Conservation (phyloP, 73 alveolate species). For the Paramecium sonneborni region DNA sequence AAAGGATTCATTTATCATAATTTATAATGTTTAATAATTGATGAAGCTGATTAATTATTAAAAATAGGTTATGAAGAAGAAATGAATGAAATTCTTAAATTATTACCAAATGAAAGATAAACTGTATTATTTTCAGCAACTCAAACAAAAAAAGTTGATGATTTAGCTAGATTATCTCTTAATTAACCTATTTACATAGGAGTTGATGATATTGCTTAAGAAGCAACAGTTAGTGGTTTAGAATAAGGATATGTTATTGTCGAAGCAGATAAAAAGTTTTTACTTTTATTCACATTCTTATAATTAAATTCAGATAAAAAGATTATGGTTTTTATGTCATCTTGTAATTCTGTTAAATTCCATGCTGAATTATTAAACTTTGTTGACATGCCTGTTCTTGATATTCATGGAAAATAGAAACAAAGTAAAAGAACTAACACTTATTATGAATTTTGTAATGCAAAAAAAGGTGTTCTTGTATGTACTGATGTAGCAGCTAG, state of each 20-base stretch:
- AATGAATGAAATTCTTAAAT: conserved; percentile 94
- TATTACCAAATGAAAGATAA: conserved; percentile 95
- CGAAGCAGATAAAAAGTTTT: conserved; percentile 88
- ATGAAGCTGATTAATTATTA: conserved; percentile 99
- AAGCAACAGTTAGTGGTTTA: conserved; percentile 81
- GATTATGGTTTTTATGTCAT: conserved; percentile 93
- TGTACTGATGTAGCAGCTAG: conserved; percentile 99
- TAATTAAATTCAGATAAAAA: conserved; percentile 90
- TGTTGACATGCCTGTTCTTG: conserved; percentile 95
- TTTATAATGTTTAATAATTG: conserved; percentile 94
- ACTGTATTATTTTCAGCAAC: conserved; percentile 99
- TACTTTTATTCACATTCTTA: conserved; percentile 90
- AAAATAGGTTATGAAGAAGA: conserved; percentile 99
- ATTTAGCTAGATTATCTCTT: conserved; percentile 88
- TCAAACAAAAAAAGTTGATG: conserved; percentile 95
- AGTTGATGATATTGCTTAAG: conserved; percentile 60
- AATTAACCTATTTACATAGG: conserved; percentile 90
- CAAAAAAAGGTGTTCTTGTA: conserved; percentile 93
- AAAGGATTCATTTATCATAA: conserved; percentile 95
- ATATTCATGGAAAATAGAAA: conserved; percentile 64
- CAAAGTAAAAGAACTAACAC: conserved; percentile 83
- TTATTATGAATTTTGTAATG: conserved; percentile 96
- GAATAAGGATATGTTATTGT: conserved; percentile 93
- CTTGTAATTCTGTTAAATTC: conserved; percentile 95
- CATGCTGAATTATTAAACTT: conserved; percentile 96